Evolutionary conservation across 169 alveolate genomes (phyloP).

Genomic region (Eimeria brunetti): DNA sequence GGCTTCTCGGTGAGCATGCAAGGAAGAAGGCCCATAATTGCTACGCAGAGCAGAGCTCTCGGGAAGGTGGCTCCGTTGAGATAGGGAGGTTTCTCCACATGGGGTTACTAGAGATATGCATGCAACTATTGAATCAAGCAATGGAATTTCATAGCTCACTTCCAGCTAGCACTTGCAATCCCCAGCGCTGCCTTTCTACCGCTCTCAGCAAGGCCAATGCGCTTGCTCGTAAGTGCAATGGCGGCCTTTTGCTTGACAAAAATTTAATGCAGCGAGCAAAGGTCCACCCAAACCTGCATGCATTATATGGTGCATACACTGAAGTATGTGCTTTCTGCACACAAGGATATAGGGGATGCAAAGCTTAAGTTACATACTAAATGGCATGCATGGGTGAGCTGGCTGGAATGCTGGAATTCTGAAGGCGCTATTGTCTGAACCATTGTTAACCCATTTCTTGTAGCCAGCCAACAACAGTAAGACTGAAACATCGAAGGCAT

Average conservation of each 20-base stretch:
- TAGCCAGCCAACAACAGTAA: background rate
- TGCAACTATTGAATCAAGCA: background rate
- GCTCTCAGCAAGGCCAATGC: constrained; percentile 5
- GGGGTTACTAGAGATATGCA: background rate
- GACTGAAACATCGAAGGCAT: too few species aligned
- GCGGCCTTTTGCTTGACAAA: constrained; percentile 61
- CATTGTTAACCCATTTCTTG: background rate
- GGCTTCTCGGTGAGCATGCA: background rate
- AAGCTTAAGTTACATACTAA: background rate
- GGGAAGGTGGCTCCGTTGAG: background rate
- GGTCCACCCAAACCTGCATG: constrained; percentile 62
- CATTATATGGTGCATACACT: background rate
- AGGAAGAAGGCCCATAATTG: background rate
- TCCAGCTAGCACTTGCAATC: constrained; percentile 40
- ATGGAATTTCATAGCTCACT: background rate
- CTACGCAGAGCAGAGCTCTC: too few species aligned
- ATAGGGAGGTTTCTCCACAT: background rate
- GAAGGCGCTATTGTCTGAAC: background rate
- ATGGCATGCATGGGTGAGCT: background rate
- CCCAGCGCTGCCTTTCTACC: constrained; percentile 38
- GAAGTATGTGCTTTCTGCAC: background rate
- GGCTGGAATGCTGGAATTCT: background rate
- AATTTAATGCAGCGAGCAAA: constrained; percentile 26
- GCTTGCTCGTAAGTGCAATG: background rate
- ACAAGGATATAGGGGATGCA: too few species aligned